Evolutionary conservation across 2,329 filamentous ascomycete genomes (phyloP), one percentile per base, ranked within the genome.

Genomic region (Epichloe sibirici): DNA sequence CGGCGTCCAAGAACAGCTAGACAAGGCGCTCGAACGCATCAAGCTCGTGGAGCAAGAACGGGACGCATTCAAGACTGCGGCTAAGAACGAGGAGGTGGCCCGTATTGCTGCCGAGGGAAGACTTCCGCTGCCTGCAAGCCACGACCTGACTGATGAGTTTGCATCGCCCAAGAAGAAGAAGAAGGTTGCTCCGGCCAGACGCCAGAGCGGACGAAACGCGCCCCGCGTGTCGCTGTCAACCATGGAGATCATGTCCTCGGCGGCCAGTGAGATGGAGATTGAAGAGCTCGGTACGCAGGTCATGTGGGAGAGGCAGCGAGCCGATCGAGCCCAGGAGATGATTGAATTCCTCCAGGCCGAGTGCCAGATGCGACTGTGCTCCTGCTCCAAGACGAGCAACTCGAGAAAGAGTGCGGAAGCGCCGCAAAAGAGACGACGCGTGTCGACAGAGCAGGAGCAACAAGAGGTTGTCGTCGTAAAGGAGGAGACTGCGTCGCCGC

Each of bases 311-410:
- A 71, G 78, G 69, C 77, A 79, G 62, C 74, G 83, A 51, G 83
- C 85, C 9, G 76, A 85, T 56, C 78, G 84, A 7, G 84, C 86
- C 0, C 74, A 85, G 57, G 86, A 89, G 55, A 79, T 86, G 62
- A 74, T 89, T 47, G 84, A 90, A 35, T 90, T 88, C 66, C 73
- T 90, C 63, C 80, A 87, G 62, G 77, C 85, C 51, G 86, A 91
- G 65, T 89, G 85, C 64, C 75, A 81, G 48, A 76, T 90, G 57
- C 75, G 77, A 46, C 81, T 78, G 66, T 88, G 85, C 69, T 71
- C 77, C 1, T 85, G 82, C 62, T 76, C 71, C 55, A 76, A 71
- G 53, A 58, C 62, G 0, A 55, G 31, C 7, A 60, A 60, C 52
- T 47, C 49, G 25, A 54, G 56, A 46, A 52, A 51, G 31, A 58